Evolutionary conservation across 2,329 filamentous ascomycete species (phyloP), one percentile per base, ranked within the genome.

Genomic region (Trichoderma sp.): DNA sequence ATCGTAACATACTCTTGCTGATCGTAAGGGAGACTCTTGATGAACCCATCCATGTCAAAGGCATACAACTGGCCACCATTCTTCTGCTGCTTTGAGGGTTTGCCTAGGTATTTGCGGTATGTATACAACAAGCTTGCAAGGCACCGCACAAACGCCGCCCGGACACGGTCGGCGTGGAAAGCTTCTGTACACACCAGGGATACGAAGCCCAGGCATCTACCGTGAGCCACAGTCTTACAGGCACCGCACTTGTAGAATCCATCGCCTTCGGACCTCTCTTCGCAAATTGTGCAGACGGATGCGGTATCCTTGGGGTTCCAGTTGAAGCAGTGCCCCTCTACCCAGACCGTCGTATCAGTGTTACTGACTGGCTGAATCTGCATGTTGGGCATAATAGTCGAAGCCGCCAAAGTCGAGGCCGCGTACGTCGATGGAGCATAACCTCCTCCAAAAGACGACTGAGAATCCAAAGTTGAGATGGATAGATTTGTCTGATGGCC

Each of bases 391-490:
- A 96, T 95, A 76, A 96, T 90, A 2, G 93, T 96, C 7, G 92
- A 95, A 8, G 93, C 93, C 2, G 93, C 93, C 59, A 96, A 83
- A 0, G 93, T 96, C n/a, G 93, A 95, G 76, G 93, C 92, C 0
- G 93, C 93, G 78, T 96, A 96, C 3, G 93, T 90, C 3, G 93
- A 95, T 3, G 93, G 93, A 6, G 93, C 92, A 79, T 96, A 96
- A 9, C 90, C 89, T 61, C 83, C 83, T 71, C 85, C 85, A 30
- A 92, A 93, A 3, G 92, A 94, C 15, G 92, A 94, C 73, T 90
- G 86, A 30, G 90, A 91, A 73, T 89, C 87, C 32, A 89, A 83
- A 61, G 87, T 86, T 12, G 88, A 90, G 50, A 90, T 85, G 17
- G 88, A 90, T 71, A 88, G 77, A 73, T 88, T 89, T 13, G 87